phyloP scores from a whole-genome alignment of 2,329 filamentous ascomycete species.

The Pseudopyricularia javanii region DNA sequence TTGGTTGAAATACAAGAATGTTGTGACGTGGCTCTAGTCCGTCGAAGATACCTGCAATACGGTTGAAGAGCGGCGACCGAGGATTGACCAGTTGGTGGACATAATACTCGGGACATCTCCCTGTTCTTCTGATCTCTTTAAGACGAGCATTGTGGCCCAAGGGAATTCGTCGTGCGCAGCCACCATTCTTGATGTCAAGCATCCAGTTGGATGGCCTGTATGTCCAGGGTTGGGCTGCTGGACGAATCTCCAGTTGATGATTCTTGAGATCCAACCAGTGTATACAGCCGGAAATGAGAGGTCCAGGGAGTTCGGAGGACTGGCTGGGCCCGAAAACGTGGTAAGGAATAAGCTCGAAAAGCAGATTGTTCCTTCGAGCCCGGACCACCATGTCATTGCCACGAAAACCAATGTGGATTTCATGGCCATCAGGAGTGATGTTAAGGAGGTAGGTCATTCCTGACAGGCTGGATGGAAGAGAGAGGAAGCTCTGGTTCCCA shows the following conservation, averaged over 20 bases:
- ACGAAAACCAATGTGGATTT: slow-evolving; percentile 43
- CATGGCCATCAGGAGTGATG: slow-evolving; percentile 22
- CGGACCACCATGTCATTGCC: slow-evolving; percentile 26
- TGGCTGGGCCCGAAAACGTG: slow-evolving; percentile 13
- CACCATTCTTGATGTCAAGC: slow-evolving; percentile 14
- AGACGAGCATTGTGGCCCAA: background rate
- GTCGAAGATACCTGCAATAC: slow-evolving; percentile 30
- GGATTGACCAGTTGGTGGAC: slow-evolving; percentile 32
- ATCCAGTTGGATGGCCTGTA: slow-evolving; percentile 17
- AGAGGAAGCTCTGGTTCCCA: slow-evolving; percentile 34
- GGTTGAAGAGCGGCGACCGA: slow-evolving; percentile 22
- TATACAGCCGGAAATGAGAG: slow-evolving; percentile 36
- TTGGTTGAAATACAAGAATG: slow-evolving; percentile 34
- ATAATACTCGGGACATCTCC: background rate
- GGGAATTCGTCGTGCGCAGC: slow-evolving; percentile 3
- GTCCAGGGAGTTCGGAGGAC: slow-evolving; percentile 34
- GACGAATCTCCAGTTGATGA: slow-evolving; percentile 31
- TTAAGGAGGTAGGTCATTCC: slow-evolving; percentile 37
- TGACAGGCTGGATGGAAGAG: slow-evolving; percentile 33
- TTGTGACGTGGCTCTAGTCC: slow-evolving; percentile 31
- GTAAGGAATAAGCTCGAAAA: background rate
- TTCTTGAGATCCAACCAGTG: slow-evolving; percentile 45
- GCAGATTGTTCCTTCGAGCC: slow-evolving; percentile 13
- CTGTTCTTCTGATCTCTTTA: background rate
- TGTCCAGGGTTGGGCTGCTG: slow-evolving; percentile 16